phyloP scores from a whole-genome alignment of 2,329 filamentous ascomycete genomes.

The Hypocreales sp. region DNA sequence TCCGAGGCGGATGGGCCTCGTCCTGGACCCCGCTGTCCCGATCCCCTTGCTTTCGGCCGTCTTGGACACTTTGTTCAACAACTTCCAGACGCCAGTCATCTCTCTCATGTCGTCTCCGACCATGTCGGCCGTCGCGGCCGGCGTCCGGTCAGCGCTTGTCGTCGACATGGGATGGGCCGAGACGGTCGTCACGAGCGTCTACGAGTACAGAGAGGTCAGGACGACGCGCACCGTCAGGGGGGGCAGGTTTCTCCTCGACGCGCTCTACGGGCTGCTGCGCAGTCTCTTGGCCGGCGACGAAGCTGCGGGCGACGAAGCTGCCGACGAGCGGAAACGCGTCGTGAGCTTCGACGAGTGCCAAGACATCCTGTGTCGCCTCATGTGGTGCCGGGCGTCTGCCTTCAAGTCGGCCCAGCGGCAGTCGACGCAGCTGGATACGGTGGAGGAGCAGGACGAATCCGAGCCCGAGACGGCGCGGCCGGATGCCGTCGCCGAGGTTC shows the following conservation, averaged over 20 bases:
- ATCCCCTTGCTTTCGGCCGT: slow-evolving; percentile 61
- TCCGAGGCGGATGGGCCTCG: slow-evolving; percentile 56
- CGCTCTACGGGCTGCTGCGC: slow-evolving; percentile 49
- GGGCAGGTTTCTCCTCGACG: slow-evolving; percentile 54
- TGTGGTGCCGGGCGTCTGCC: slow-evolving; percentile 49
- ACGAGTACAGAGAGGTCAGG: slow-evolving; percentile 74
- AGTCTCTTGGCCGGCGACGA: slow-evolving; percentile 12
- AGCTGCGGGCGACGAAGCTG: no score
- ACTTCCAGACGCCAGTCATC: slow-evolving; percentile 65
- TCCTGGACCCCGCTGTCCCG: slow-evolving; percentile 64
- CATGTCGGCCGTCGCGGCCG: slow-evolving; percentile 61
- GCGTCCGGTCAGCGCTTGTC: slow-evolving; percentile 71
- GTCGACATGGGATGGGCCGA: slow-evolving; percentile 90
- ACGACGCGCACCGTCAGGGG: slow-evolving; percentile 57
- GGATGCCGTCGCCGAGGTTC: slow-evolving; percentile 22
- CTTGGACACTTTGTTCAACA: slow-evolving; percentile 64
- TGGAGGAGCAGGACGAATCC: slow-evolving; percentile 42
- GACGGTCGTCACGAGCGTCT: slow-evolving; percentile 71
- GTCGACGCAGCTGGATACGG: slow-evolving; percentile 26
- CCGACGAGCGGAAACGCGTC: slow-evolving; percentile 17
- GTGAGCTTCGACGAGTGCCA: slow-evolving; percentile 68
- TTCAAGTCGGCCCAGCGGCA: slow-evolving; percentile 18
- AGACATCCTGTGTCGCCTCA: slow-evolving; percentile 57
- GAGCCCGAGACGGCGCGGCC: slow-evolving; percentile 16
- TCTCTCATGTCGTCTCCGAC: slow-evolving; percentile 67